phyloP scores from a whole-genome alignment of 768 basidiomycete genomes.

The Lactarius trivialis region DNA sequence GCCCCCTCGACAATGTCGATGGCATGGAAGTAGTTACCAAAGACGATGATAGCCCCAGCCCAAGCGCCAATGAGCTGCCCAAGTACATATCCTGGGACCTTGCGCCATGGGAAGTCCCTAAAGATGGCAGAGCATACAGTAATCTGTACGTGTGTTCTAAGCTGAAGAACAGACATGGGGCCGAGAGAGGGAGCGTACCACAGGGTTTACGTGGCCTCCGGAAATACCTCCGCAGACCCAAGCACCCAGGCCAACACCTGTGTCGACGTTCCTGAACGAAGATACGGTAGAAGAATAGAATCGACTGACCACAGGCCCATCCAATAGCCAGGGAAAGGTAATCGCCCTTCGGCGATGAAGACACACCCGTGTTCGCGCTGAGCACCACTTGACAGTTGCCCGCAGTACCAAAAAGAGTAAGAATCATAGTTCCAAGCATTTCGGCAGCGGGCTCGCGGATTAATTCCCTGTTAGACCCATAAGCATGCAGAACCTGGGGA shows the following conservation, averaged over 20 bases:
- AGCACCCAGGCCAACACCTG: conserved; percentile 56
- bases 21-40: conserved; percentile 61
- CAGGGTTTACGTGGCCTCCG: conserved; percentile 52
- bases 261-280: conserved; percentile 6
- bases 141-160: conserved; percentile 35
- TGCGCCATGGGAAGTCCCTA: conserved; percentile 73
- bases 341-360: conserved; percentile 25
- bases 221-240: conserved; percentile 63
- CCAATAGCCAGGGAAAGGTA: conserved; percentile 21
- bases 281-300: not conserved
- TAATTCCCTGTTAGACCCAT: not conserved
- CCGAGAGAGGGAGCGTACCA: conserved; percentile 19
- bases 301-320: conserved; percentile 24
- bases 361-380: conserved; percentile 20
- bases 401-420: conserved; percentile 24
- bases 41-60: conserved; percentile 50
- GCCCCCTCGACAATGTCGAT: conserved; percentile 61
- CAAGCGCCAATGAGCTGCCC: conserved; percentile 58
- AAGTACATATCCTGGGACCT: conserved; percentile 64
- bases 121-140: conserved; percentile 64
- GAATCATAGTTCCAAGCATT: conserved; percentile 27
- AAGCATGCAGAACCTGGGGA: not conserved
- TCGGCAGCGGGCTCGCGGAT: conserved; percentile 27
- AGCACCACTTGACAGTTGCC: conserved; percentile 26
- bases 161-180: not conserved